Conservation (phyloP, 192 early-diverging fungal genomes). For the Coemansia sp. region DNA sequence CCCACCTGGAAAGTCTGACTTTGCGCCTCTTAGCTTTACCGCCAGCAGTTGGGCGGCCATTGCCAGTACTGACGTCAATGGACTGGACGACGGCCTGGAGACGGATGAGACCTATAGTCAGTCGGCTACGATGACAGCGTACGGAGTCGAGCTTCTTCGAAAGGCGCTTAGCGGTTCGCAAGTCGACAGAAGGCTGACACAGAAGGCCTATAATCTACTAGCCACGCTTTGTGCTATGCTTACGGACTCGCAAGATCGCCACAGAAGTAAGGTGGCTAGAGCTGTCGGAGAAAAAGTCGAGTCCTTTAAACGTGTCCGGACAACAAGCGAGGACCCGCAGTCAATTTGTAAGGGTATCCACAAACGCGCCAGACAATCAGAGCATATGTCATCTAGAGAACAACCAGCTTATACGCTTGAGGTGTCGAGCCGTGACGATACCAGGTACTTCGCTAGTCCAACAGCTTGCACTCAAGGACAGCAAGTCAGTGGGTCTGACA, state of each 20-base stretch:
- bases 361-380: neutral
- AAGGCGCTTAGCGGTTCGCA: neutral
- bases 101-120: neutral
- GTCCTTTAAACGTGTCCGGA: neutral
- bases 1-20: constrained; percentile 1
- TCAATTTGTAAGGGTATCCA: neutral
- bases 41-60: neutral
- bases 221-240: neutral
- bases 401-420: neutral
- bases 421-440: neutral
- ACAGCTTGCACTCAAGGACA: neutral
- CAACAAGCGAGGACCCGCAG: neutral
- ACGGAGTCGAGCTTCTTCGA: neutral
- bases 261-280: neutral
- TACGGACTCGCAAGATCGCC: neutral
- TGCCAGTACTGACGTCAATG: neutral
- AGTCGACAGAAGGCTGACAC: neutral
- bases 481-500: neutral
- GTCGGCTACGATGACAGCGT: neutral
- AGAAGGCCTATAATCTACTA: neutral
- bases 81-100: neutral
- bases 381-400: neutral
- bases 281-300: neutral
- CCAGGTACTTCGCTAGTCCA: neutral
- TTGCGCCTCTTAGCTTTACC: constrained; percentile 1